Conservation (phyloP, 805 yeast genomes). For the Torulaspora indica region DNA sequence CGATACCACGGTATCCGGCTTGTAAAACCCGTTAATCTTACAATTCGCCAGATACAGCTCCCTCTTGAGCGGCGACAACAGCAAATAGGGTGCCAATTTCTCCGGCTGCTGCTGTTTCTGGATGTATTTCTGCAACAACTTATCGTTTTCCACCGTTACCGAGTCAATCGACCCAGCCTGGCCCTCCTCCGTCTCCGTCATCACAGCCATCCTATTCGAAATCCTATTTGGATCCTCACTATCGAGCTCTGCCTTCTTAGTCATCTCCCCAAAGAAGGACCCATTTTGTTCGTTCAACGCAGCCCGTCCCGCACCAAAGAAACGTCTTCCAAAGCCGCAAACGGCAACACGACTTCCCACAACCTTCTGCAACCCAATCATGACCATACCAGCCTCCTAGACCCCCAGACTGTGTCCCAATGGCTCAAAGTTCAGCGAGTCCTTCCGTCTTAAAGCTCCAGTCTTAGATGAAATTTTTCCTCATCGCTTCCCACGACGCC, state of each 20-base stretch:
- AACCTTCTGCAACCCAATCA: slow-evolving; percentile 9
- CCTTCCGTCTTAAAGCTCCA: not conserved
- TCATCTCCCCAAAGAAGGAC: slow-evolving; percentile 27
- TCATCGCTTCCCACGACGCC: no score
- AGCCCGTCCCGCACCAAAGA: slow-evolving; percentile 10
- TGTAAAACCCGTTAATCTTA: slow-evolving; percentile 57
- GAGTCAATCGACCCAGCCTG: slow-evolving; percentile 23
- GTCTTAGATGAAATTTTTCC: not conserved
- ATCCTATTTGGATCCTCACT: slow-evolving; percentile 21
- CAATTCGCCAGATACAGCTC: slow-evolving; percentile 60
- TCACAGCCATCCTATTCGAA: slow-evolving; percentile 25
- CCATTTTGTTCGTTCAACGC: slow-evolving; percentile 7
- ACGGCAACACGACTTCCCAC: slow-evolving; percentile 1
- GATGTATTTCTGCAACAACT: slow-evolving; percentile 44
- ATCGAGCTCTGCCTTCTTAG: slow-evolving; percentile 19
- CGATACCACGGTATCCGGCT: slow-evolving; percentile 51
- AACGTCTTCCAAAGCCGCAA: slow-evolving; percentile 6
- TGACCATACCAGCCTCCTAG: not conserved
- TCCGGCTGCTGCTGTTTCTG: slow-evolving; percentile 43
- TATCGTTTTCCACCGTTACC: slow-evolving; percentile 37
- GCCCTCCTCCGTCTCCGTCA: slow-evolving; percentile 17
- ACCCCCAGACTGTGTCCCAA: not conserved
- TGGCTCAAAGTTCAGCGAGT: not conserved
- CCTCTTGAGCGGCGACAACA: slow-evolving; percentile 67
- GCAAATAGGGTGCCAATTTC: slow-evolving; percentile 49